These are phyloP conservation scores for Plasmopara viticola DNA, from an alignment of 352 stramenopile genomes.

Conservation along the genomic window DNA sequence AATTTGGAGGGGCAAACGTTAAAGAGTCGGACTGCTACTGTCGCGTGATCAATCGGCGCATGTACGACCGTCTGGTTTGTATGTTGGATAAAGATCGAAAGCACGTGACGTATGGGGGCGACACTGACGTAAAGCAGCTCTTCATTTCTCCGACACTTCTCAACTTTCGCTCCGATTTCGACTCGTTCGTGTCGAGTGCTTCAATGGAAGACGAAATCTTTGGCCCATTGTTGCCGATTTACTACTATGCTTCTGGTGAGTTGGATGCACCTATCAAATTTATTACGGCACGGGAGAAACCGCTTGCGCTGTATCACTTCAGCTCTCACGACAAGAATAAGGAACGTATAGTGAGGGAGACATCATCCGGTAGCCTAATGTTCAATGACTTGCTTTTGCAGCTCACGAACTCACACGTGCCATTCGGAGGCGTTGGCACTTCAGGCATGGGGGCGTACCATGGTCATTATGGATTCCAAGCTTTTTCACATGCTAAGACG, in stretches of 20 bases:
- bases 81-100: slow-evolving; percentile 38
- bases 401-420: slow-evolving; percentile 48
- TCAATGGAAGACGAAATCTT: slow-evolving; percentile 94
- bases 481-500: slow-evolving; percentile 65
- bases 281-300: slow-evolving; percentile 49
- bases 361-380: slow-evolving; percentile 49
- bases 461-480: slow-evolving; percentile 73
- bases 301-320: slow-evolving; percentile 87
- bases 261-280: slow-evolving; percentile 32
- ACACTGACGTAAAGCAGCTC: slow-evolving; percentile 57
- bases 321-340: slow-evolving; percentile 33
- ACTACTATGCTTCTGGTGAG: slow-evolving; percentile 51
- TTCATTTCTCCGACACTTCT: slow-evolving; percentile 87
- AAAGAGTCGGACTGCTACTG: slow-evolving; percentile 42
- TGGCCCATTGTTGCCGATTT: slow-evolving; percentile 91
- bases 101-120: slow-evolving; percentile 49
- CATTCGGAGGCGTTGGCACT: slow-evolving; percentile 71
- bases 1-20: slow-evolving; percentile 48
- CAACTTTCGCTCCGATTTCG: slow-evolving; percentile 62
- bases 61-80: slow-evolving; percentile 39
- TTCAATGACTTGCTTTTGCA: slow-evolving; percentile 86
- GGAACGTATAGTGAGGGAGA: slow-evolving; percentile 36
- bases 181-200: slow-evolving; percentile 39
- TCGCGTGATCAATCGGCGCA: slow-evolving; percentile 67
- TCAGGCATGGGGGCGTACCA: slow-evolving; percentile 83